A percentile compares a stretch with the other conserved stretches of the same genome.
Conservation (phyloP, 1,284 basidiomycete species). For the Termitomyces sp. region DNA sequence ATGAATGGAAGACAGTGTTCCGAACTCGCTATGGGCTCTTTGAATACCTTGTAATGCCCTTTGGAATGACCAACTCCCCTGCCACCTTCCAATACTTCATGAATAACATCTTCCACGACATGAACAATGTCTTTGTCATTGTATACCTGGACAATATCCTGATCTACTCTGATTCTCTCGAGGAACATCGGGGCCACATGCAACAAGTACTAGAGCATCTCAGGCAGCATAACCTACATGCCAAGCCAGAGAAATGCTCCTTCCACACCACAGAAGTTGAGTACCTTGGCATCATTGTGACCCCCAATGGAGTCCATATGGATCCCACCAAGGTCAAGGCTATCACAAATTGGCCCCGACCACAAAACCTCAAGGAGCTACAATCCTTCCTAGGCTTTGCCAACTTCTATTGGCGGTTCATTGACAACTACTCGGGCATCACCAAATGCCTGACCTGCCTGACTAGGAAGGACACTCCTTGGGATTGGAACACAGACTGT, state of each 20-base stretch:
- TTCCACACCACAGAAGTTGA: no score
- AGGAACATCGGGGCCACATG: background rate
- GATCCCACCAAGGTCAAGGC: background rate
- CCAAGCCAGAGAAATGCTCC: background rate
- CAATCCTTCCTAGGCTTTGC: no score
- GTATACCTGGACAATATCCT: background rate
- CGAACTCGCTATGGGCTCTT: background rate
- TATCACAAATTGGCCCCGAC: background rate
- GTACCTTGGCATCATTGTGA: no score
- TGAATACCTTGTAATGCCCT: background rate
- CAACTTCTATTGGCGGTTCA: no score
- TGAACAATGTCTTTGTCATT: background rate
- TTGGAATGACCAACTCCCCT: no score
- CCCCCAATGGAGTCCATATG: no score
- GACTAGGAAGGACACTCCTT: no score
- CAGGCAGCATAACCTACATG: background rate
- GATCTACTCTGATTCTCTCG: background rate
- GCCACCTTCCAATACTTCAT: background rate
- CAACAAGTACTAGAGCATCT: background rate
- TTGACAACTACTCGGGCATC: no score
- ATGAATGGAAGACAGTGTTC: background rate
- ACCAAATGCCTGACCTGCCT: no score
- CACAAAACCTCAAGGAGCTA: no score
- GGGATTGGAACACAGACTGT: no score
- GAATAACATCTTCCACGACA: background rate